A percentile compares a stretch with the other conserved stretches of the same genome.
These are phyloP conservation scores for Dionaea muscipula DNA, from an alignment of 179 eudicot species.

Conservation along the genomic window DNA sequence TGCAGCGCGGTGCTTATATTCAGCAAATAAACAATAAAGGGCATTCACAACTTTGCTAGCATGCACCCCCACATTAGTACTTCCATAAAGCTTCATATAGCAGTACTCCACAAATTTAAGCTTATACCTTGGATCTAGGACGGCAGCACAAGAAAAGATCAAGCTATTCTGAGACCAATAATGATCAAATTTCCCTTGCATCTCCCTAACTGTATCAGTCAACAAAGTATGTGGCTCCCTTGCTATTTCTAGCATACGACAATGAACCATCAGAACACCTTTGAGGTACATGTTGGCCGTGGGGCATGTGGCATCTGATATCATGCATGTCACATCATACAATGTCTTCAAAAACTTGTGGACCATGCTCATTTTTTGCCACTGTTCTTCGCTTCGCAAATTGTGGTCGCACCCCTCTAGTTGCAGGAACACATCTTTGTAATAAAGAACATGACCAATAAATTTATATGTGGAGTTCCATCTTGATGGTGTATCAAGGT, in stretches of 20 bases:
- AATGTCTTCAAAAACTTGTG: slow-evolving; percentile 33
- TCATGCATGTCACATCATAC: slow-evolving; percentile 27
- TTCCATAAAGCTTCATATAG: slow-evolving; percentile 28
- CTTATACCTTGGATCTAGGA: slow-evolving; percentile 41
- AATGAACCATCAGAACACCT: slow-evolving; percentile 38
- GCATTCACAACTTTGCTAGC: slow-evolving; percentile 29
- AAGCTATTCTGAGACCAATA: slow-evolving; percentile 33
- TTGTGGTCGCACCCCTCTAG: slow-evolving; percentile 27
- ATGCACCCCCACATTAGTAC: slow-evolving; percentile 21
- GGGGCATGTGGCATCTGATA: slow-evolving; percentile 21
- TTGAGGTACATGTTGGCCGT: slow-evolving; percentile 32
- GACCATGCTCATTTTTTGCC: slow-evolving; percentile 26
- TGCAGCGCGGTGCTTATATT: slow-evolving; percentile 24
- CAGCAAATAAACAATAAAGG: slow-evolving; percentile 28
- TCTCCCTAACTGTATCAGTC: slow-evolving; percentile 23
- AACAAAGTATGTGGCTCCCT: slow-evolving; percentile 27
- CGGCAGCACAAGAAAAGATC: slow-evolving; percentile 38
- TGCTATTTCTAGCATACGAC: slow-evolving; percentile 32
- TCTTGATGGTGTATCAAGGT: slow-evolving; percentile 25
- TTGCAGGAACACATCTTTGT: slow-evolving; percentile 28
- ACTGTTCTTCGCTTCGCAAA: slow-evolving; percentile 27
- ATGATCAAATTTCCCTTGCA: slow-evolving; percentile 28
- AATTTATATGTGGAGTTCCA: slow-evolving; percentile 42
- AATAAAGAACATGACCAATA: slow-evolving; percentile 29
- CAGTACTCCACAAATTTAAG: slow-evolving; percentile 41